phyloP scores from a whole-genome alignment of 2,329 filamentous ascomycete genomes.

The Didymosphaeria variabile region DNA sequence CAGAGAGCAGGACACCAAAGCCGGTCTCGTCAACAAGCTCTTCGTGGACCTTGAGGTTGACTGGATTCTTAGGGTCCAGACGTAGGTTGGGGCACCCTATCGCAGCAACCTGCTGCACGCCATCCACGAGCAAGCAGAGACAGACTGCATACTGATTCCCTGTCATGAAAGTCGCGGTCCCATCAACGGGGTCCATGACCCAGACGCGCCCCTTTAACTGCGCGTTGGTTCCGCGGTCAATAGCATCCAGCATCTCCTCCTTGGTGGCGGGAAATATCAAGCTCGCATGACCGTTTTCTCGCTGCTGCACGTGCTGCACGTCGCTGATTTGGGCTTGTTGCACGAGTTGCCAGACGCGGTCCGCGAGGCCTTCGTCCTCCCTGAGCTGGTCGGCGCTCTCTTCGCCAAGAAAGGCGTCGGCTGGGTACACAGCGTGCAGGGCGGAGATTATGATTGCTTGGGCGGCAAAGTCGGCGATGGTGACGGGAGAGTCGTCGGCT shows the following conservation, averaged over 20 bases:
- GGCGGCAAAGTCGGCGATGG: constrained; percentile 70
- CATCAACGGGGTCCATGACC: constrained; percentile 72
- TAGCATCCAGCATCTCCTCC: constrained; percentile 68
- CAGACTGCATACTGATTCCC: constrained; percentile 71
- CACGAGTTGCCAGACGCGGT: constrained; percentile 66
- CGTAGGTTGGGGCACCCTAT: constrained; percentile 70
- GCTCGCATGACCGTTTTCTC: constrained; percentile 14
- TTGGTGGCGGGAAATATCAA: constrained; percentile 53
- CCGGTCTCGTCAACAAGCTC: constrained; percentile 55
- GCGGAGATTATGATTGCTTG: constrained; percentile 69
- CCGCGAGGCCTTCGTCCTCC: constrained; percentile 56
- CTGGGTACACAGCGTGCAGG: constrained; percentile 63
- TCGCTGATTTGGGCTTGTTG: constrained; percentile 38
- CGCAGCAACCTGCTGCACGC: constrained; percentile 66
- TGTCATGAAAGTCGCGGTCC: constrained; percentile 68
- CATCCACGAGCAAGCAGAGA: constrained; percentile 66
- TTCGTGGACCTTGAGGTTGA: constrained; percentile 36
- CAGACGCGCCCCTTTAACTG: constrained; percentile 60
- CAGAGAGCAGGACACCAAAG: constrained; percentile 56
- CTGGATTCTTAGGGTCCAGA: constrained; percentile 39
- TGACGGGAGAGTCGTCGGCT: constrained; percentile 67
- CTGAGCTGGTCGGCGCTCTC: constrained; percentile 66
- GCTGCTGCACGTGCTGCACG: constrained; percentile 36
- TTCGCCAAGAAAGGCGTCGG: constrained; percentile 69
- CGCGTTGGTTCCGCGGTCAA: constrained; percentile 65